phyloP scores from a whole-genome alignment of 148 eudicot species.

The Oxyria digyna region DNA sequence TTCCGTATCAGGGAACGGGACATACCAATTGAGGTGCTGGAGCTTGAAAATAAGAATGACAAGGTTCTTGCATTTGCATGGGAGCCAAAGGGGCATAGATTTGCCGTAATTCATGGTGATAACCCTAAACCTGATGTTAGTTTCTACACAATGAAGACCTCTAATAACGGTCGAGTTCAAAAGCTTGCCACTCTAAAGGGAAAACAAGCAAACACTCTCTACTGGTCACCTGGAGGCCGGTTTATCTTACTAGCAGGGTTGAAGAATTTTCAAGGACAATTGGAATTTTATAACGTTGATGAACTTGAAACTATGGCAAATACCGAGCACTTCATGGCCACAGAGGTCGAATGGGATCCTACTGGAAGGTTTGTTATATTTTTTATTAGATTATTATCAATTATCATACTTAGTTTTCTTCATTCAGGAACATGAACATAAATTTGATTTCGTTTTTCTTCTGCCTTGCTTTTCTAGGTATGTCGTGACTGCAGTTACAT shows the following conservation, averaged over 20 bases:
- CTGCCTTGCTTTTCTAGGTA: constrained; percentile 30
- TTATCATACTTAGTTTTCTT: background rate
- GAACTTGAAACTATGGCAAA: constrained; percentile 98
- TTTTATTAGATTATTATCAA: background rate
- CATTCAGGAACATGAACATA: background rate
- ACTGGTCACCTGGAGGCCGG: constrained; percentile 86
- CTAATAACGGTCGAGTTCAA: constrained; percentile 58
- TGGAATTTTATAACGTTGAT: constrained; percentile 87
- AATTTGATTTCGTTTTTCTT: background rate
- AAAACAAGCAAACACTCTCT: constrained; percentile 93
- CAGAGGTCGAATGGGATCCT: constrained; percentile 88
- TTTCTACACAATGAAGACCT: constrained; percentile 69
- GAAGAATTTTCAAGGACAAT: constrained; percentile 87
- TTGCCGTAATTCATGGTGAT: constrained; percentile 91
- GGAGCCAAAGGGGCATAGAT: constrained; percentile 98
- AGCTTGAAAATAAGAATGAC: constrained; percentile 92
- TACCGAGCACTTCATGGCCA: constrained; percentile 86
- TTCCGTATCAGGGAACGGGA: constrained; percentile 92
- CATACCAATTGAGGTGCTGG: constrained; percentile 88
- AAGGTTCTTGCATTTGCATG: constrained; percentile 96
- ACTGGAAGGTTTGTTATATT: constrained; percentile 64
- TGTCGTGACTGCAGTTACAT: constrained; percentile 80
- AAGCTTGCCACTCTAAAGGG: constrained; percentile 79
- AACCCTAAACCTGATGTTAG: constrained; percentile 84
- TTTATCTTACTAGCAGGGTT: constrained; percentile 75